Evolutionary conservation across 208 protist species (phyloP).

Genomic region (Herpetomonas tarakana): DNA sequence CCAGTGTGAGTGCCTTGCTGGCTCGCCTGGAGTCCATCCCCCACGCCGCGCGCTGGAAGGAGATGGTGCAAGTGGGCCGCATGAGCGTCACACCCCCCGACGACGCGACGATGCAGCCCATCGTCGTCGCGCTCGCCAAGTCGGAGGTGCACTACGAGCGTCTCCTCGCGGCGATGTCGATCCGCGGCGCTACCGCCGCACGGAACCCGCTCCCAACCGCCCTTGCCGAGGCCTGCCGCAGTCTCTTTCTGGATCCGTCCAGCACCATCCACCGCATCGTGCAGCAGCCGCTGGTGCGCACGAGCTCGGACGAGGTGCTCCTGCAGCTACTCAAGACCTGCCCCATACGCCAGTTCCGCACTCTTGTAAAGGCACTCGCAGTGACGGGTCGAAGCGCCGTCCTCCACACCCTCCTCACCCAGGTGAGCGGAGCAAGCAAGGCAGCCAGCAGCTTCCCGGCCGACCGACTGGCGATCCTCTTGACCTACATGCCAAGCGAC

Average conservation of each 20-base stretch:
- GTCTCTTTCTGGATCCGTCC: background rate
- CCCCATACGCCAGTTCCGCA: background rate
- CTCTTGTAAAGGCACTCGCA: background rate
- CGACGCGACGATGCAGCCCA: background rate
- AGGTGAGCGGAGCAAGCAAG: background rate
- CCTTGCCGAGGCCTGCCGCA: background rate
- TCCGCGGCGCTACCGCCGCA: background rate
- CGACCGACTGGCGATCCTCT: background rate
- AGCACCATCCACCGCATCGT: background rate
- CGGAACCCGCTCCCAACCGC: background rate
- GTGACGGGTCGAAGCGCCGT: background rate
- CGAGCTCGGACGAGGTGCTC: background rate
- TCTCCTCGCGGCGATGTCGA: background rate
- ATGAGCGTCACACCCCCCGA: background rate
- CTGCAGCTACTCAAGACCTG: background rate
- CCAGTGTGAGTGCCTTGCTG: background rate
- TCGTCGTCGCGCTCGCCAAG: background rate
- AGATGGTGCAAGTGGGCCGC: background rate
- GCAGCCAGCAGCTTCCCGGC: background rate
- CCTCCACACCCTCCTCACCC: background rate
- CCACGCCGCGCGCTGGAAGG: background rate
- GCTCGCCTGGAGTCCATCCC: background rate
- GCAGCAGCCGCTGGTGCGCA: background rate
- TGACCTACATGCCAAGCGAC: background rate
- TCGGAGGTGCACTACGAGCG: conserved; percentile 1